phyloP scores from a whole-genome alignment of 1,284 basidiomycete species.

The Ganoderma boninense region DNA sequence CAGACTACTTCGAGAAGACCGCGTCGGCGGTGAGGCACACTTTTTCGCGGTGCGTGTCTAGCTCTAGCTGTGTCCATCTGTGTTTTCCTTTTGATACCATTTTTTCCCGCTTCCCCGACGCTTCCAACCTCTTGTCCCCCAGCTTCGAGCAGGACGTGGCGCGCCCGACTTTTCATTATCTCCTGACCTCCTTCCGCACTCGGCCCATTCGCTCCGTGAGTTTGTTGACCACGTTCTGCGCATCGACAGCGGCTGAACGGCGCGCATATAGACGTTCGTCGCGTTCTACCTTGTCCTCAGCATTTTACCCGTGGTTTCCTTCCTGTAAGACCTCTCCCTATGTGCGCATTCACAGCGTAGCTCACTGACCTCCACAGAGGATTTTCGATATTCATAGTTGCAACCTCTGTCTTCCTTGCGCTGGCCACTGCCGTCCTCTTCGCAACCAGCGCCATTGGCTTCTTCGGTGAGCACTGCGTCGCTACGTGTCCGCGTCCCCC shows the following conservation, averaged over 20 bases:
- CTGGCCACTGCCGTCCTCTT: conserved; percentile 20
- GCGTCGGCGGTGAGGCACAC: conserved; percentile 26
- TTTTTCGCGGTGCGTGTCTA: conserved; percentile 26
- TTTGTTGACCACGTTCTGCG: background rate
- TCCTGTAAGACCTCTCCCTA: conserved; percentile 18
- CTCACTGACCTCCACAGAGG: conserved; percentile 15
- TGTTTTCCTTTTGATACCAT: background rate
- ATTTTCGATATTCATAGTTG: conserved; percentile 26
- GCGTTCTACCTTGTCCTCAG: conserved; percentile 24
- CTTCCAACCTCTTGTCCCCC: background rate
- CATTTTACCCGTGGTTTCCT: conserved; percentile 26
- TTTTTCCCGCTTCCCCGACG: background rate
- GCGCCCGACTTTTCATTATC: conserved; percentile 22
- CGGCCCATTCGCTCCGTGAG: conserved; percentile 29
- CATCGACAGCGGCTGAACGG: too few species aligned
- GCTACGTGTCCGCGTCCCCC: background rate
- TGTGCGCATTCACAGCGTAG: background rate
- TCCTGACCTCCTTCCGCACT: conserved; percentile 15
- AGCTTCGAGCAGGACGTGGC: conserved; percentile 27
- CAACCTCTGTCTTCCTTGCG: conserved; percentile 24
- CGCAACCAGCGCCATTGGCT: conserved; percentile 16
- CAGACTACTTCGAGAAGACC: conserved; percentile 31
- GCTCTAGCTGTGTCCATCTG: too few species aligned
- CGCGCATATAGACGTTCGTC: conserved; percentile 19
- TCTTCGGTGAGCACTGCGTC: conserved; percentile 21